Conservation (phyloP, 257 asterid species). For the Solanum lignicaule region DNA sequence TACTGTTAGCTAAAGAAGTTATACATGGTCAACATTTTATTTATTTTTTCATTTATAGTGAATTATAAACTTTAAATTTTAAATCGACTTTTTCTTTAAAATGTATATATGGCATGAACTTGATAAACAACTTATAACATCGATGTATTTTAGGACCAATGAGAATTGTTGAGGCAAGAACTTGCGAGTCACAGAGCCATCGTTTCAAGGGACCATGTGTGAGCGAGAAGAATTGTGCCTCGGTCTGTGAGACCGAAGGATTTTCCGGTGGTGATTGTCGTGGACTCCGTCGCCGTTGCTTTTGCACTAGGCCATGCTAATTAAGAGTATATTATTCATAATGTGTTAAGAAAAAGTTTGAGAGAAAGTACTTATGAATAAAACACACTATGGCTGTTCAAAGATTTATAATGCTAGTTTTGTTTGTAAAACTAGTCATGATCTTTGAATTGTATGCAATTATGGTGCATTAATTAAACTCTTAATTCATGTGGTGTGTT, state of each 20-base stretch:
- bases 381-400: background rate
- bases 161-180: constrained; percentile 41
- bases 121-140: background rate
- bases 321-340: background rate
- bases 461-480: background rate
- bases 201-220: constrained; percentile 30
- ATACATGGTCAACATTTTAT: background rate
- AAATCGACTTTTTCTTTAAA: background rate
- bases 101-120: background rate
- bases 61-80: background rate
- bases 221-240: constrained; percentile 28
- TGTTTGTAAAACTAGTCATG: background rate
- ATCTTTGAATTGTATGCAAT: background rate
- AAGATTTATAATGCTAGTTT: background rate
- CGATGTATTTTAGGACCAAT: constrained; percentile 3
- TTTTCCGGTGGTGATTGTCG: constrained; percentile 36
- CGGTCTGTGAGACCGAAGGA: constrained; percentile 35
- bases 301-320: constrained; percentile 32
- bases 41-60: background rate
- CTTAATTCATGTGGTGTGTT: background rate
- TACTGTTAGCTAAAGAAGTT: background rate
- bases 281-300: constrained; percentile 48
- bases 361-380: background rate
- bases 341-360: background rate
- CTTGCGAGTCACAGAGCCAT: constrained; percentile 23